Evolutionary conservation across 371 early-diverging fungal genomes (phyloP), one percentile per base, ranked within the genome.

Genomic region (Gilbertella persicaria): DNA sequence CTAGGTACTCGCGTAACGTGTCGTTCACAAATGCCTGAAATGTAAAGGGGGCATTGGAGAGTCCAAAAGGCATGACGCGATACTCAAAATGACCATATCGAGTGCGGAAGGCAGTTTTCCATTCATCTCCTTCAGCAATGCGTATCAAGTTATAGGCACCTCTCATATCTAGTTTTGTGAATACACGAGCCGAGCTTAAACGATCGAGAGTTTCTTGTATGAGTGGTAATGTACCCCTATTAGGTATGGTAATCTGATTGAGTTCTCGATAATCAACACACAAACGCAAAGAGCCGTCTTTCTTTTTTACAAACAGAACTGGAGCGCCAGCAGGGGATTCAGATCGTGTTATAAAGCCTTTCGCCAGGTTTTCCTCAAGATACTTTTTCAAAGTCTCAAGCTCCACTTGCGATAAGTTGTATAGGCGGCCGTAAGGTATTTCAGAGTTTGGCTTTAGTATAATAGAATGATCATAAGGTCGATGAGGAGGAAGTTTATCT

Each of bases 281-380:
- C 0, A 79, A 16, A 0, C 73, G 69, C 2, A 82, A 24, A 0
- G 61, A 25, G 0, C 81, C 79, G 42, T 80, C 77, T 20, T 78
- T 71, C 48, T 86, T 84, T 25, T 69, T 67, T 4, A 76, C 80
- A 62, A 82, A 81, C 5, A 82, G 58, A 3, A 77, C 55, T 0
- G 82, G 82, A 5, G 78, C 68, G 2, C 73, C 83, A 28, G 64
- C 63, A 9, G 81, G 78, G 3, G 79, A 78, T 17, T 48, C 52
- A 0, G 78, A 76, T 0, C 63, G 66, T 8, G 53, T 24, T 9
- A 80, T 80, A 36, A 66, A 79, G 1, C 67, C 73, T 43, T 63
- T 63, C 0, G 24, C 53, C 4, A 67, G 38, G 60, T 45, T 45
- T 6, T 45, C 45, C 29, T 45, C 29, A 7, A 49, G 5, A 26